Conservation (phyloP, 306 rosid genomes). For the Astragalus glycyphyllos region DNA sequence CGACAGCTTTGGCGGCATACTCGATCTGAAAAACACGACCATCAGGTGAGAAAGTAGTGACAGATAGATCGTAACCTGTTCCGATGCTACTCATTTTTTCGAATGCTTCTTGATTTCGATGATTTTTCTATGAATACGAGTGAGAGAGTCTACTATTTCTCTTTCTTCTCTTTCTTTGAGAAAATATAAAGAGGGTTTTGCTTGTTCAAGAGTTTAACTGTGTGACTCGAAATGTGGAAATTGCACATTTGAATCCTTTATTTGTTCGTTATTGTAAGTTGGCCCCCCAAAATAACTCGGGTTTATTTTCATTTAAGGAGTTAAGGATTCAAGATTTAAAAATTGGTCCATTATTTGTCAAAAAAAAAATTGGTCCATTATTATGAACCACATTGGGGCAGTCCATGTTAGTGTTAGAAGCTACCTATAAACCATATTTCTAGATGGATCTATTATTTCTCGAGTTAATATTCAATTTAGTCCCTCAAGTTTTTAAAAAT, state of each 20-base stretch:
- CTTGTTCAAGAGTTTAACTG: constrained; percentile 38
- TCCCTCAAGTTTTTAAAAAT: too few relatives aligned
- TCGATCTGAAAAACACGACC: constrained; percentile 99
- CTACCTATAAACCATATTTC: too few relatives aligned
- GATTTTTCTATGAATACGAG: background rate
- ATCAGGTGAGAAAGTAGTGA: constrained; percentile 97
- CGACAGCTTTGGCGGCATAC: constrained; percentile 97
- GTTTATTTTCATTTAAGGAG: background rate
- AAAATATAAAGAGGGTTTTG: background rate
- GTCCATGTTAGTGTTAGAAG: too few relatives aligned
- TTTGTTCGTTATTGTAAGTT: background rate
- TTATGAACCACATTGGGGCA: too few relatives aligned
- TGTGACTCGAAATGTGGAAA: background rate
- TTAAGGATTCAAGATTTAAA: too few relatives aligned
- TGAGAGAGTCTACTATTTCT: constrained; percentile 8
- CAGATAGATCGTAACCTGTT: constrained; percentile 96
- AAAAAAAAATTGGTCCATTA: too few relatives aligned
- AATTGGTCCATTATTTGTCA: too few relatives aligned
- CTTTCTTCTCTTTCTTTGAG: background rate
- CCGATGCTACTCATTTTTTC: constrained; percentile 92
- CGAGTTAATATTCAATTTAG: too few relatives aligned
- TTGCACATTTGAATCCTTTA: background rate
- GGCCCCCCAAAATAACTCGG: background rate
- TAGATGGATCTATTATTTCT: too few relatives aligned
- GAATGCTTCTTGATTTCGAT: background rate